phyloP scores from a whole-genome alignment of 2,329 filamentous ascomycete species.

The Cladosporium sp. region DNA sequence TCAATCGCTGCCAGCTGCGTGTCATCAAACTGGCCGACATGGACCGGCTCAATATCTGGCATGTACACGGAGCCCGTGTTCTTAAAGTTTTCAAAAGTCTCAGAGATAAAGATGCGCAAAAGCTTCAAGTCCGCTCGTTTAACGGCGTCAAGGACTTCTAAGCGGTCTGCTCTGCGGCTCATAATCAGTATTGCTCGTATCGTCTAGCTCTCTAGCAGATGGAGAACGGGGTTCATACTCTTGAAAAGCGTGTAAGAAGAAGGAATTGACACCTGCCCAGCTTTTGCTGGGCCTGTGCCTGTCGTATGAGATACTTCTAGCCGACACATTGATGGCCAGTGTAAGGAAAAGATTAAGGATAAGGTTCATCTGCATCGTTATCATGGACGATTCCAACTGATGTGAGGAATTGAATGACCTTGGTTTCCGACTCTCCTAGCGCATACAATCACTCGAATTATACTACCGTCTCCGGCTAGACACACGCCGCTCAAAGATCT shows the following conservation, averaged over 20 bases:
- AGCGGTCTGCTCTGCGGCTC: background rate
- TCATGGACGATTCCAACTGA: too few species aligned
- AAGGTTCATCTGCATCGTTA: too few species aligned
- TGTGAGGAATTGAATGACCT: too few species aligned
- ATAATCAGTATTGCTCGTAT: background rate
- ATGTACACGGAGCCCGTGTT: background rate
- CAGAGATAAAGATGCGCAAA: background rate
- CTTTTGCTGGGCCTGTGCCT: background rate
- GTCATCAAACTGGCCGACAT: background rate
- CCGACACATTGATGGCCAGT: too few species aligned
- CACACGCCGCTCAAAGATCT: too few species aligned
- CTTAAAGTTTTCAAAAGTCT: background rate
- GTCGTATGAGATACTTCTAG: too few species aligned
- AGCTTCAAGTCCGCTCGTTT: background rate
- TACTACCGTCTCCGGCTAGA: too few species aligned
- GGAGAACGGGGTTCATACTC: background rate
- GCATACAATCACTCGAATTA: too few species aligned
- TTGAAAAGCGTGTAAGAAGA: constrained; percentile 1
- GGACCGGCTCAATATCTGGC: background rate
- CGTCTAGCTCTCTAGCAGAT: background rate
- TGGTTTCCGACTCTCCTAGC: too few species aligned
- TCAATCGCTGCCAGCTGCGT: background rate
- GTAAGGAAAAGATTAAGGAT: too few species aligned
- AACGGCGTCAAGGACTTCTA: background rate
- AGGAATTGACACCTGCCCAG: background rate